Evolutionary conservation across 1,284 basidiomycete genomes (phyloP).

Genomic region (Psilocybe mexicana): DNA sequence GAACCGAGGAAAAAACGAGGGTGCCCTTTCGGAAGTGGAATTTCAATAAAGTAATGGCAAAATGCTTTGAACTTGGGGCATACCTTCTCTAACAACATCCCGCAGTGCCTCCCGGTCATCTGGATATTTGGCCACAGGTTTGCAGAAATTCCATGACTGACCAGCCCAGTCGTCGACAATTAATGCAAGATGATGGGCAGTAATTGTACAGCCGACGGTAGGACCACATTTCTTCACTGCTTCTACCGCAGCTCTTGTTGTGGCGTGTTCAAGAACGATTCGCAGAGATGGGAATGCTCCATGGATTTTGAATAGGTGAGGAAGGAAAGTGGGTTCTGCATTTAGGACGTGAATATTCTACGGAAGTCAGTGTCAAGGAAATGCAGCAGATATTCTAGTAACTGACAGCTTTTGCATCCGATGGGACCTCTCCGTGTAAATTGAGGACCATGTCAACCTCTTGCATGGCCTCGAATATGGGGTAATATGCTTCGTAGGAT

Average conservation of each 20-base stretch:
- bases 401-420: conserved; percentile 76
- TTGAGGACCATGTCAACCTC: conserved; percentile 93
- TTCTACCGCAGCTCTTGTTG: conserved; percentile 93
- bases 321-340: conserved; percentile 89
- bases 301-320: conserved; percentile 86
- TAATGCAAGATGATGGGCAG: conserved; percentile 92
- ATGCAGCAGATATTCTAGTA: conserved; percentile 2
- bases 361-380: not conserved
- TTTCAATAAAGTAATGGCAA: not conserved
- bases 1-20: conserved; percentile 98
- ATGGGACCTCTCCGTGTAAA: conserved; percentile 96
- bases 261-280: conserved; percentile 99
- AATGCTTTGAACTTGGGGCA: conserved; percentile 10
- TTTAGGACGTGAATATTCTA: conserved; percentile 94
- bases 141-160: conserved; percentile 96
- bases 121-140: conserved; percentile 97
- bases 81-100: conserved; percentile 80
- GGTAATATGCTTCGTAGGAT: conserved; percentile 93
- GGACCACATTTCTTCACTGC: conserved; percentile 81
- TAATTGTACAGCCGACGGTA: conserved; percentile 97
- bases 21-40: conserved; percentile 61
- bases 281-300: conserved; percentile 86
- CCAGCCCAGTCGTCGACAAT: conserved; percentile 98
- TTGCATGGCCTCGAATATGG: conserved; percentile 95
- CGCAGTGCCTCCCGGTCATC: conserved; percentile 87